Base-by-base conservation (phyloP, 202 grass and related monocot species). In the Hordeum pubiflorum region DNA sequence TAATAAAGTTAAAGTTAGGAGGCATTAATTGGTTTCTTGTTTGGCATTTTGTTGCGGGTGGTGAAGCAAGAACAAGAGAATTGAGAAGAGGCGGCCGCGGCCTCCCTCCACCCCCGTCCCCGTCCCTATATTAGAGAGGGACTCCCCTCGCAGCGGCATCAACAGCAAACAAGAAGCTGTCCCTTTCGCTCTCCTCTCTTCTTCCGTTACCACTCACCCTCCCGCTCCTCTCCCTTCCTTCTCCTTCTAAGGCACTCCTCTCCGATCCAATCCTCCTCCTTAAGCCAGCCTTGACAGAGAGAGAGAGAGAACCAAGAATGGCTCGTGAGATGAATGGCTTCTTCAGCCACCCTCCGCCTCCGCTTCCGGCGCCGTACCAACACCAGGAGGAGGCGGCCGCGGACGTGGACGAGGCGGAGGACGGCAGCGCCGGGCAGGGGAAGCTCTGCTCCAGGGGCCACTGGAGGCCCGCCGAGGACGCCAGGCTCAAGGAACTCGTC, bases 381-480 rank as follows among this genome's bases (percentile, higher is more conserved):
- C 3, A 34, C 3, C 33, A 34, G 6, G 46, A 50, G 46, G 46
- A 50, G 17, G 50, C 17, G 50, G 50, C 34, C 2, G 50, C 48
- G 7, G 32, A 81, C 18, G 37, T 17, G 9, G 74, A 86, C 29
- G 87, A 90, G 23, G 31, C 17, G 6, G 91, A 88, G 48, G 86
- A 79, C 4, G 84, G 48, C 18, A 41, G 72, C 29, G 79, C 43
- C 9, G 85, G 39, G 10, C 83, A 83, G 22, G 62, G 81, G 26
- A 97, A 87, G 87, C 81, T 94, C 29, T 92, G 85, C 31, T 64
- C 87, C 0, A 86, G 96, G 21, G 90, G 96, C 40, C 96, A 98
- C 76, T 98, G 96, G 96, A 81, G 90, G 32, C 92, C 92, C 12
- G 90, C 88, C 12, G 96, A 98, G 92, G 96, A 95, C 72, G 90